Evolutionary conservation across 2,329 filamentous ascomycete genomes (phyloP), one percentile per base, ranked within the genome.

Genomic region (Xylaria sp.): DNA sequence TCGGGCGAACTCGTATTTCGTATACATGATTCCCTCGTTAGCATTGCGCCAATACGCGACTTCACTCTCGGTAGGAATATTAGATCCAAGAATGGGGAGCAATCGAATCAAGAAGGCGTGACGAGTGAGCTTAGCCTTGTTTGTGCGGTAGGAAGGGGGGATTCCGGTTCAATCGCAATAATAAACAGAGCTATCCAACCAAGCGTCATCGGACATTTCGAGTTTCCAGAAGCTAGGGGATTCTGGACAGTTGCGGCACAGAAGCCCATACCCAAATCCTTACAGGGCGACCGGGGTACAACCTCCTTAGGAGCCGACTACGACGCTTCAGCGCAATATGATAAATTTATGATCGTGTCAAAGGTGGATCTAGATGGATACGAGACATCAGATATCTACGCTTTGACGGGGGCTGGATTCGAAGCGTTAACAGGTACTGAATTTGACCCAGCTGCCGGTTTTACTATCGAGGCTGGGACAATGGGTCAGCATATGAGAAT

Each of bases 371-470:
- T 87, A 22, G 87, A 90, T 65, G 90, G 89, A 0, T 90, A 88
- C 64, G 92, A 95, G 78, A 90, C 89, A 49, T 95, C 93, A 0
- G 89, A 92, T 62, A 90, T 96, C 2, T 94, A 94, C 73, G 86
- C 88, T 45, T 83, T 95, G 44, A 92, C 90, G n/a, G 88, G 87
- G 0, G 88, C 89, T 33, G 89, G 89, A 2, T 89, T 96, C 65
- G 90, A 94, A 76, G 88, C 91, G 44, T 85, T 95, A 7, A 88
- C 88, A 39, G 93, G 91, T 44, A 93, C 94, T 0, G 96, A 99
- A 74, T 97, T 98, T 76, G 96, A 99, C 68, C 89, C 92, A 3
- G 92, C 93, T 51, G 93, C 94, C 69, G 96, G 94, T 29, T 88
- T 90, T 36, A 97, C 96, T 0, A 85, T 98, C 53, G 92, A 96